These are phyloP conservation scores for Penicillium lividum DNA, from an alignment of 495 filamentous ascomycete species.

Conservation along the genomic window DNA sequence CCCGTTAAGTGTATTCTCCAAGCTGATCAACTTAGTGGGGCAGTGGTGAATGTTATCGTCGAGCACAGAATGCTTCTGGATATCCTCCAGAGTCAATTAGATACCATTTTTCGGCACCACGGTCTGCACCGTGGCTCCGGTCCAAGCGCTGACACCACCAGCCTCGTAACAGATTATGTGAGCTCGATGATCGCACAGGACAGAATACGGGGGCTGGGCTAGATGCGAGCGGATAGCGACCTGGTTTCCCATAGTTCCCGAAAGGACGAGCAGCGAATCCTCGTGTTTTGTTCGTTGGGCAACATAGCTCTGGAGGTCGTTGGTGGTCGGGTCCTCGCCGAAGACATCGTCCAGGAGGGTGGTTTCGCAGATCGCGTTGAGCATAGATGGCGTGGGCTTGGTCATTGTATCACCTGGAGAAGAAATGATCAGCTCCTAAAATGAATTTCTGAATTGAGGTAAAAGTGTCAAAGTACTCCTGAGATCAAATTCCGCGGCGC, in stretches of 20 bases:
- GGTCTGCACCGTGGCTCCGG: conserved; percentile 58
- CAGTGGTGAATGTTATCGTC: conserved; percentile 37
- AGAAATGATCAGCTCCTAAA: not conserved
- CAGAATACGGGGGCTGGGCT: conserved; percentile 66
- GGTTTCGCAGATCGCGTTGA: conserved; percentile 58
- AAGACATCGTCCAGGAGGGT: conserved; percentile 83
- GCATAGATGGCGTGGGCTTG: conserved; percentile 80
- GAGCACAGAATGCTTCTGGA: conserved; percentile 49
- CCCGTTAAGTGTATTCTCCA: conserved; percentile 37
- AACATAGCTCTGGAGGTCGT: conserved; percentile 67
- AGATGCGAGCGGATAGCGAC: conserved; percentile 68
- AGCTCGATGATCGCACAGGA: conserved; percentile 66
- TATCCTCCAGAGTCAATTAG: conserved; percentile 69
- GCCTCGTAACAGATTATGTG: conserved; percentile 74
- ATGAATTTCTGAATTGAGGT: conserved; percentile 6
- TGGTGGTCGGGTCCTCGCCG: conserved; percentile 76
- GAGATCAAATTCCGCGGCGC: conserved; percentile 67
- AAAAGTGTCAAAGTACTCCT: conserved; percentile 28
- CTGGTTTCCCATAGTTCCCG: conserved; percentile 86
- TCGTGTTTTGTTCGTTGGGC: conserved; percentile 71
- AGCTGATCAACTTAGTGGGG: conserved; percentile 35
- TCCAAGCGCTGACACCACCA: conserved; percentile 64
- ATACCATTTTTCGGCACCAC: conserved; percentile 63
- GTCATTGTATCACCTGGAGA: conserved; percentile 72
- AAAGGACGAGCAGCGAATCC: conserved; percentile 65